Conservation (phyloP, 805 yeast species). For the Ogataea glucozyma region DNA sequence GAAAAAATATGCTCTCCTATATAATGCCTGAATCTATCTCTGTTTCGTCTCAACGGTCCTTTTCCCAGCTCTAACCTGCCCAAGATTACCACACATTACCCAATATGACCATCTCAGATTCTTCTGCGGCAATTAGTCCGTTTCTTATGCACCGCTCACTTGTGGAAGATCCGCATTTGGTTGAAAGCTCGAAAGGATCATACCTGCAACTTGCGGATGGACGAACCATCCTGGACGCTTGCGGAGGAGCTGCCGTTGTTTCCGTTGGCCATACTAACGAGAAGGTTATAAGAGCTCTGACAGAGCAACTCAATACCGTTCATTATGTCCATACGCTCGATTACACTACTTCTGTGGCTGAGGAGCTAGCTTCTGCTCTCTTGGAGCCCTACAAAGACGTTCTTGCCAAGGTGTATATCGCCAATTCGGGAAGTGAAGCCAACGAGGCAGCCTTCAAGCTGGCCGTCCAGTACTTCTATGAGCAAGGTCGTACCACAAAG, state of each 20-base stretch:
- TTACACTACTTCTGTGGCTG: constrained; percentile 39
- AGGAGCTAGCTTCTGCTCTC: constrained; percentile 43
- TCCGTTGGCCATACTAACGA: constrained; percentile 42
- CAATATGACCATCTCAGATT: not conserved
- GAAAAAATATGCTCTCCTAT: not conserved
- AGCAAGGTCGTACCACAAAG: constrained; percentile 40
- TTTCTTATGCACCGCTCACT: constrained; percentile 10
- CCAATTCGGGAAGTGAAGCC: constrained; percentile 73
- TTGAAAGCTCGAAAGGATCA: constrained; percentile 13
- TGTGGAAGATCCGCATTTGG: constrained; percentile 8
- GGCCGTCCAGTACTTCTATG: constrained; percentile 48
- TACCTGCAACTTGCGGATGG: constrained; percentile 18
- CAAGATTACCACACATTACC: not conserved
- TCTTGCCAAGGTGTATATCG: constrained; percentile 42
- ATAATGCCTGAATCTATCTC: not conserved
- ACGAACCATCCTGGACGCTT: constrained; percentile 36
- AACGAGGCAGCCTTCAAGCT: constrained; percentile 75
- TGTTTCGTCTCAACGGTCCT: not conserved
- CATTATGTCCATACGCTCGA: constrained; percentile 36
- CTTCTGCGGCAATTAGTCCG: constrained; percentile 4
- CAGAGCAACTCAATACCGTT: constrained; percentile 33
- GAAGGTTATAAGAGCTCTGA: constrained; percentile 37
- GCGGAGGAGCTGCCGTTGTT: constrained; percentile 50
- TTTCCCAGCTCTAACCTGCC: not conserved
- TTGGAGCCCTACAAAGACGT: constrained; percentile 37